Evolutionary conservation across 1,139 yeast genomes (phyloP).

Genomic region (Suhomyces bolitotheri): DNA sequence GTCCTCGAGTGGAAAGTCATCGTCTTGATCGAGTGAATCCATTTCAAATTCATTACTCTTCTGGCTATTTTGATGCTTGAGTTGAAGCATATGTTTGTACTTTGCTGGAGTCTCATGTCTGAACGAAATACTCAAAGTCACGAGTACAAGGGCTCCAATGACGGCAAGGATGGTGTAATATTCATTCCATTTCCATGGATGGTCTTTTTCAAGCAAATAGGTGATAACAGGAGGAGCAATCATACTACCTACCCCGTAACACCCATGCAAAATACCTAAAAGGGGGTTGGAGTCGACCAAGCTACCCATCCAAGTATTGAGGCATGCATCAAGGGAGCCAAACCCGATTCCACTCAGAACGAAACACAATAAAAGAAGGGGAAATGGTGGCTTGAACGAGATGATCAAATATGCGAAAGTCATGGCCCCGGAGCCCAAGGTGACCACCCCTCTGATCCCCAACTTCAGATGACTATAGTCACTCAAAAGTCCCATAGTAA

Average conservation of each 20-base stretch:
- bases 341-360: constrained; percentile 56
- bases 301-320: constrained; percentile 60
- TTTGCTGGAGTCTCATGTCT: constrained; percentile 56
- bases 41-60: constrained; percentile 13
- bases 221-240: constrained; percentile 63
- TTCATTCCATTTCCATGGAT: constrained; percentile 51
- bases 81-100: constrained; percentile 38
- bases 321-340: constrained; percentile 61
- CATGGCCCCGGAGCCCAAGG: constrained; percentile 35
- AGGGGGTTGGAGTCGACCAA: constrained; percentile 59
- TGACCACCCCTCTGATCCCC: constrained; percentile 43
- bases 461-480: constrained; percentile 31
- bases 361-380: constrained; percentile 36
- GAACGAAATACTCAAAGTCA: constrained; percentile 33
- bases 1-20: constrained; percentile 22
- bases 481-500: constrained; percentile 39
- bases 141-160: constrained; percentile 26
- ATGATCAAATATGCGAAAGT: constrained; percentile 29
- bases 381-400: constrained; percentile 38
- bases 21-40: constrained; percentile 19
- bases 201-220: constrained; percentile 33
- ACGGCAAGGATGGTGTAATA: constrained; percentile 42
- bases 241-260: constrained; percentile 69
- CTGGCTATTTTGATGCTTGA: constrained; percentile 15
- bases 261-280: constrained; percentile 66